These are phyloP conservation scores for Adansonia gregorii DNA, from an alignment of 441 rosid genomes.

Conservation along the genomic window DNA sequence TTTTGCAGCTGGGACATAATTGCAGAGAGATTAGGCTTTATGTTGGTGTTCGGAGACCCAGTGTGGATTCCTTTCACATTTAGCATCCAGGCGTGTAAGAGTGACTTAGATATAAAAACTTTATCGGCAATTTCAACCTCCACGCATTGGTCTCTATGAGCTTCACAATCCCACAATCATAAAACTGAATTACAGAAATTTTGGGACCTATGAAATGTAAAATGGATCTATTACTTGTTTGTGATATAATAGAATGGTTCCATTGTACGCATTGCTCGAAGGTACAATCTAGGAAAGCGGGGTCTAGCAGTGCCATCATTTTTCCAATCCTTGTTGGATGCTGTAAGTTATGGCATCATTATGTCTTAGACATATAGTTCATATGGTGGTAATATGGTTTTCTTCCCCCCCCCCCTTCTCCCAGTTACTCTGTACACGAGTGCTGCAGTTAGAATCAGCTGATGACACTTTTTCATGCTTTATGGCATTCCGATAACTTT, in stretches of 20 bases:
- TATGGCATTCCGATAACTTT: not conserved
- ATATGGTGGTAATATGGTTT: not conserved
- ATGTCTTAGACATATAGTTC: constrained; percentile 14
- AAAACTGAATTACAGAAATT: not conserved
- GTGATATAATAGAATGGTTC: constrained; percentile 14
- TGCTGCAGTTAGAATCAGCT: not conserved
- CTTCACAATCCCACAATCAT: constrained; percentile 1
- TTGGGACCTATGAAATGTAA: not conserved
- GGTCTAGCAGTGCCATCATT: constrained; percentile 1
- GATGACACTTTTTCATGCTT: not conserved
- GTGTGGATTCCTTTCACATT: constrained; percentile 95
- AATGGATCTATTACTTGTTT: not conserved
- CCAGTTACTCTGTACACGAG: not conserved
- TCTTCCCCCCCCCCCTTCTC: not conserved
- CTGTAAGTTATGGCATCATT: not conserved
- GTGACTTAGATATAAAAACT: not conserved
- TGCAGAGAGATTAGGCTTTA: constrained; percentile 94
- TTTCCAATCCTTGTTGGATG: not conserved
- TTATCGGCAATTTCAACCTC: not conserved
- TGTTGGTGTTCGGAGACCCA: constrained; percentile 94
- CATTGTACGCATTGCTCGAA: not conserved
- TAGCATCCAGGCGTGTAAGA: constrained; percentile 80
- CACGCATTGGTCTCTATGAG: not conserved
- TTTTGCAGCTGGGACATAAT: constrained; percentile 87
- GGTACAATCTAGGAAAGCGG: not conserved